A percentile compares a stretch with the other conserved stretches of the same genome.
These are phyloP conservation scores for Marasmius sp. DNA, from an alignment of 1,284 basidiomycete species.

Conservation along the genomic window DNA sequence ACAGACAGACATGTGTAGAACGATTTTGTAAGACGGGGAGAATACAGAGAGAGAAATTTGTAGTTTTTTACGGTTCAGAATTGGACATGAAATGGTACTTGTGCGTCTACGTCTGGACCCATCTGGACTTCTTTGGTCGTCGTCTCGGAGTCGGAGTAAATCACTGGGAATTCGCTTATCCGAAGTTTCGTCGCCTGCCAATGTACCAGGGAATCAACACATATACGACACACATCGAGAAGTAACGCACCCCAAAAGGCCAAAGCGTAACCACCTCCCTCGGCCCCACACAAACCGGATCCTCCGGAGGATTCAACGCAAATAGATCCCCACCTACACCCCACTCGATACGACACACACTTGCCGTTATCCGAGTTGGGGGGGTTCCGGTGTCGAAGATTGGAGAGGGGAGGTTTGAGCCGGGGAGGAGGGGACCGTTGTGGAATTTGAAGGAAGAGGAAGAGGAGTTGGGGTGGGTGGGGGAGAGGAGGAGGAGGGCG, in stretches of 20 bases:
- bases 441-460: too few species aligned
- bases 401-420: constrained; percentile 34
- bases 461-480: constrained; percentile 38
- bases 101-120: neutral
- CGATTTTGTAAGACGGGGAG: neutral
- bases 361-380: constrained; percentile 37
- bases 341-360: constrained; percentile 40
- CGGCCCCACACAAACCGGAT: constrained; percentile 30
- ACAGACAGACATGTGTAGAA: too few species aligned
- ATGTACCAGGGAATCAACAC: too few species aligned
- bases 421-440: constrained; percentile 25
- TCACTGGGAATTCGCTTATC: constrained; percentile 38
- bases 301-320: constrained; percentile 33
- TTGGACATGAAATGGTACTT: too few species aligned
- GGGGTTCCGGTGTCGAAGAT: constrained; percentile 38
- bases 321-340: constrained; percentile 36
- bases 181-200: constrained; percentile 40
- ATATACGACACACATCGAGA: too few species aligned
- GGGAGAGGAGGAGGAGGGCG: too few species aligned
- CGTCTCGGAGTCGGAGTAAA: constrained; percentile 2
- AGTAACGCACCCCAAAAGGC: constrained; percentile 37
- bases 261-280: constrained; percentile 32
- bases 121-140: neutral
- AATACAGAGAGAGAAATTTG: too few species aligned
- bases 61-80: too few species aligned